phyloP scores from a whole-genome alignment of 192 early-diverging fungal genomes.

The Umbelopsis ramanniana region DNA sequence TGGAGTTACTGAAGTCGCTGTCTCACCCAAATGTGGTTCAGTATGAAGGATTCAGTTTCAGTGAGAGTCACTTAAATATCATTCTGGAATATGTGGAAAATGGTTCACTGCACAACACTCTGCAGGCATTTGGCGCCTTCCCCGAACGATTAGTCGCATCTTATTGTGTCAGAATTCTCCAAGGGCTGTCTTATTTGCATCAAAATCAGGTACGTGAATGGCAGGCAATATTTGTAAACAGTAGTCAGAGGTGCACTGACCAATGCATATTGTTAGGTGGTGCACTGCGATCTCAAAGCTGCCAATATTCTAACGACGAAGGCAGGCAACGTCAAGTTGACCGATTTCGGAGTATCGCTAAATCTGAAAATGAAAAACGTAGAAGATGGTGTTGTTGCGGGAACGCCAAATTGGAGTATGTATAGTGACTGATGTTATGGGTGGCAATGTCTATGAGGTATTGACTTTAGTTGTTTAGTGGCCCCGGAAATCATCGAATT shows the following conservation, averaged over 20 bases:
- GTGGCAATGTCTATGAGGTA: not conserved
- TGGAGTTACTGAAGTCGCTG: conserved; percentile 82
- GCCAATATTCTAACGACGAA: conserved; percentile 97
- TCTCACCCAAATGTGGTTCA: conserved; percentile 83
- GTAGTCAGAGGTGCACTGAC: not conserved
- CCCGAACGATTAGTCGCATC: conserved; percentile 86
- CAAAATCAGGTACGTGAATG: conserved; percentile 63
- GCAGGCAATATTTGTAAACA: not conserved
- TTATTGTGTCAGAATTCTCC: conserved; percentile 88
- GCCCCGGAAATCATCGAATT: conserved; percentile 92
- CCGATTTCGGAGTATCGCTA: conserved; percentile 95
- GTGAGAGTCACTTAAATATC: conserved; percentile 75
- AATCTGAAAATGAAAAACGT: conserved; percentile 75
- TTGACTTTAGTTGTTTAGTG: conserved; percentile 46
- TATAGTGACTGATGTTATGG: not conserved
- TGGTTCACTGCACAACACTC: conserved; percentile 87
- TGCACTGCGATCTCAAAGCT: conserved; percentile 95
- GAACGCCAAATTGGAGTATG: conserved; percentile 83
- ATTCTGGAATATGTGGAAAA: conserved; percentile 93
- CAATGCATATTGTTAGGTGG: conserved; percentile 47
- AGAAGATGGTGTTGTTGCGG: conserved; percentile 70
- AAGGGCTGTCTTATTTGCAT: conserved; percentile 90
- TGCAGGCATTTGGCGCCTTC: conserved; percentile 87
- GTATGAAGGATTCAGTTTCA: conserved; percentile 82
- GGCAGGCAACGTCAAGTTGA: conserved; percentile 89